Evolutionary conservation across 2,329 filamentous ascomycete genomes (phyloP), one percentile per base, ranked within the genome.

Genomic region (Apiospora phragmitis): DNA sequence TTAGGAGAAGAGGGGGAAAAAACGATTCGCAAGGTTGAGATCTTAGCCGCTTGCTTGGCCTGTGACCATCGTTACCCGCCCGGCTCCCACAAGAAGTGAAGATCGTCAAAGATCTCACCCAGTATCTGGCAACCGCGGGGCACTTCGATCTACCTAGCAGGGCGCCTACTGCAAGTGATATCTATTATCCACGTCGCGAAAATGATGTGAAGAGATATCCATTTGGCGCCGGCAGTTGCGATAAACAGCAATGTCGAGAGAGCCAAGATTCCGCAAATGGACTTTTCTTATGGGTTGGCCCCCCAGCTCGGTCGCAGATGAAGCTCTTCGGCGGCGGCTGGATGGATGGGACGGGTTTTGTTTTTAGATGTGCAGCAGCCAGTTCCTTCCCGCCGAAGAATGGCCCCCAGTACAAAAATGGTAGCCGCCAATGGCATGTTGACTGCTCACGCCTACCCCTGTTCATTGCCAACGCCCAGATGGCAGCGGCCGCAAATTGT

Each of bases 301-400:
- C 24, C 26, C 26, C 4, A 14, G 49, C 4, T n/a, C 43, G 43
- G 43, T 47, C 49, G 26, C 51, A 32, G 29, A 12, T 35, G 51
- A 59, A 7, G 51, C 32, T 35, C 26, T 38, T 62, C 32, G 38
- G 38, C 55, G 55, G 55, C 55, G 51, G 51, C 14, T 59, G 51
- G 51, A 32, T 32, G 51, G 49, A 55, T 59, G 51, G 29, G 51
- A 35, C 51, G 51, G 51, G 51, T 32, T 21, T 55, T 26, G 7
- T 55, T 55, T 55, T 55, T 11, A 18, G 26, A 55, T 26, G 26
- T 55, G 49, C 49, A 29, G 49, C 49, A 29, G 51, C 51, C 51
- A 59, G 35, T 59, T 35, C 51, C 51, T n/a, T 62, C 32, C 32
- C 32, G 55, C 55, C 38, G 55, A 62, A 62, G 55, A 62, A 62